Evolutionary conservation across 768 basidiomycete genomes (phyloP).

Genomic region (Cyathus striatus): DNA sequence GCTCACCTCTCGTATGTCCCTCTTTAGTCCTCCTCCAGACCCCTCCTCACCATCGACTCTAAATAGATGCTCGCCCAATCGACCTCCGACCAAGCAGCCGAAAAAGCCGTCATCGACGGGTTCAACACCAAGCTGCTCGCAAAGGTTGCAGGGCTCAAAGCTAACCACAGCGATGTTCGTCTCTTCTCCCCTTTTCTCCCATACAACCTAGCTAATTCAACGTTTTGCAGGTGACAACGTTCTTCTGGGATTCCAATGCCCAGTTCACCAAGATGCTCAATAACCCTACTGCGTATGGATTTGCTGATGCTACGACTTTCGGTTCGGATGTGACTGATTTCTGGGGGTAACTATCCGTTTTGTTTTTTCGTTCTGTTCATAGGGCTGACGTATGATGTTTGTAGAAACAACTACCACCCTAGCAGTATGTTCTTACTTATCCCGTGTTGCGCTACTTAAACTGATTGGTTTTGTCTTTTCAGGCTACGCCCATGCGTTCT

Average conservation of each 20-base stretch:
- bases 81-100: slow-evolving; percentile 29
- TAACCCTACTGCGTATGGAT: slow-evolving; percentile 45
- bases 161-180: slow-evolving; percentile 42
- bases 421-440: slow-evolving; percentile 29
- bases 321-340: slow-evolving; percentile 39
- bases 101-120: slow-evolving; percentile 40
- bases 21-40: background rate
- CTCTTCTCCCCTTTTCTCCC: background rate
- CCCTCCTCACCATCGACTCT: background rate
- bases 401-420: slow-evolving; percentile 51
- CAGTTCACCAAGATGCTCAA: slow-evolving; percentile 46
- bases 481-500: slow-evolving; percentile 37
- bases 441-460: background rate
- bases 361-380: background rate
- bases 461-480: slow-evolving; percentile 2
- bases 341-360: slow-evolving; percentile 41
- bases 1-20: slow-evolving; percentile 31
- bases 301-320: slow-evolving; percentile 45
- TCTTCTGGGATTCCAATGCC: slow-evolving; percentile 45
- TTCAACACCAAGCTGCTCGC: slow-evolving; percentile 48
- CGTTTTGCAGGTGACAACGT: slow-evolving; percentile 36
- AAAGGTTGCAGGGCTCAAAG: slow-evolving; percentile 33
- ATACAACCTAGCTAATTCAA: background rate
- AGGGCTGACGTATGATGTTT: slow-evolving; percentile 1
- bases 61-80: slow-evolving; percentile 43